Evolutionary conservation across 305 asterid species (phyloP).

Genomic region (Solanum hybrid): DNA sequence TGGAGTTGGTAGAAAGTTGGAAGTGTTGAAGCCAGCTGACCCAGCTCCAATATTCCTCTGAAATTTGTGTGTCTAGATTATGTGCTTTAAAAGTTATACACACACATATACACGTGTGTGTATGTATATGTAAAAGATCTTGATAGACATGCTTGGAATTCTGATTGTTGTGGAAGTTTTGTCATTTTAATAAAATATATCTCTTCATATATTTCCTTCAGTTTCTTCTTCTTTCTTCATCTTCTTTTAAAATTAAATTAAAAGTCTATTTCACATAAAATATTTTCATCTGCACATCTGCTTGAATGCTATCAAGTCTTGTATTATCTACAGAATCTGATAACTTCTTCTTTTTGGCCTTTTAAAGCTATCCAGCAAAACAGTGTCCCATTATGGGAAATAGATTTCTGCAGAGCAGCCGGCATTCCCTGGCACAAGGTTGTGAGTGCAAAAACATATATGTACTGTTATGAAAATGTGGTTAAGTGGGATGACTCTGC

Average conservation of each 20-base stretch:
- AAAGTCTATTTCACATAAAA: background rate
- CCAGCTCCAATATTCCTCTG: background rate
- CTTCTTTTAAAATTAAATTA: background rate
- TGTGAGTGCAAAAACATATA: constrained; percentile 55
- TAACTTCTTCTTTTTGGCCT: background rate
- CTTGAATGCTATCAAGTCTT: background rate
- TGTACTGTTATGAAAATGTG: constrained; percentile 56
- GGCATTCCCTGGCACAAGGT: constrained; percentile 67
- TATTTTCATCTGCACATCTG: background rate
- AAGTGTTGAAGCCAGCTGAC: background rate
- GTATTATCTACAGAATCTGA: constrained; percentile 5
- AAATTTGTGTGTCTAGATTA: background rate
- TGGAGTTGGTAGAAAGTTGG: background rate
- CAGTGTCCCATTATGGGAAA: constrained; percentile 67
- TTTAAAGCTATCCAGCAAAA: constrained; percentile 26
- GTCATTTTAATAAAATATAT: background rate
- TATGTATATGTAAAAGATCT: background rate
- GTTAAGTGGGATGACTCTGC: constrained; percentile 76
- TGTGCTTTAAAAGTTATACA: background rate
- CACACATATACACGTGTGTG: background rate
- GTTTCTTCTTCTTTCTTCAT: background rate
- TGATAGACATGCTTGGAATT: background rate
- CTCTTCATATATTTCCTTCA: background rate
- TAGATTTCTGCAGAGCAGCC: constrained; percentile 57
- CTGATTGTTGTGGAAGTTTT: background rate